Evolutionary conservation across 805 yeast species (phyloP), one percentile per base, ranked within the genome.

Genomic region (Saturnispora hagleri): DNA sequence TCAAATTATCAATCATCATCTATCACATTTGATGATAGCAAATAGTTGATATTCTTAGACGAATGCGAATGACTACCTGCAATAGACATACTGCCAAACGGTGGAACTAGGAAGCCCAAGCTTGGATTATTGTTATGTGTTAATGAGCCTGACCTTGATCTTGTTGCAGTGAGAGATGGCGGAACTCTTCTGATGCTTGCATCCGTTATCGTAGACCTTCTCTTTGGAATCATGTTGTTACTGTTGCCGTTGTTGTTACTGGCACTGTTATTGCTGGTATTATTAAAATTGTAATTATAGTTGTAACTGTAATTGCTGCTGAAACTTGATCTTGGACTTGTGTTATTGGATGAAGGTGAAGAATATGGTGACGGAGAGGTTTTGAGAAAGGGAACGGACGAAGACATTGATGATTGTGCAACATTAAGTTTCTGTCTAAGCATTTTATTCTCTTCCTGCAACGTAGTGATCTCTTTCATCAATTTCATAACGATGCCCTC

Each of bases 401-500:
- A 53, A 3, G 60, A 53, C 34, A 13, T 31, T 1, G 63, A 56
- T n/a, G 56, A 53, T 27, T 55, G 43, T 4, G 60, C 52, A 6
- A 35, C 51, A 22, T 53, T 47, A 7, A 69, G 50, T 45, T 65
- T 67, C 18, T 62, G 64, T 58, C 64, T 70, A 46, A 78, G 64
- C 9, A 59, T 54, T 41, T 69, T 69, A 57, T 77, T 79, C 57
- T 82, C 87, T 17, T 77, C 79, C 56, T 75, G 77, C 54, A 84
- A 64, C 6, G 57, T 53, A 26, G 70, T 71, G 35, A 84, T 82
- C 61, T 84, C 88, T 50, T 76, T 74, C 79, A 82, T 82, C 42
- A 84, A 68, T 62, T 75, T 77, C 60, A 83, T 68, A 18, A 84
- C 89, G 24, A 83, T 81, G 2, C 86, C 87, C 60, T 84, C 90